phyloP scores from a whole-genome alignment of 345 rosid species.

The Gossypium rotundifolium region DNA sequence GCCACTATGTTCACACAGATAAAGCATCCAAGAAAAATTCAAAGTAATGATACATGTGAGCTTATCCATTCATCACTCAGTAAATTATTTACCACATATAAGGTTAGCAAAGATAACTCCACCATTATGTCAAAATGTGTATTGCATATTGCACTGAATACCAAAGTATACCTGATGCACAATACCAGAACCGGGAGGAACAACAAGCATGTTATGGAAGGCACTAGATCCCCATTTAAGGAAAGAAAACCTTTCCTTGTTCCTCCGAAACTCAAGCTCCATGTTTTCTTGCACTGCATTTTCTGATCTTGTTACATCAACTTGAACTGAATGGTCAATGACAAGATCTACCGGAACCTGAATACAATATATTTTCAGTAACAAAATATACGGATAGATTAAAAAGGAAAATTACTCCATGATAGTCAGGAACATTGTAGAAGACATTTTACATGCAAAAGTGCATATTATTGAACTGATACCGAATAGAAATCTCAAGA shows the following conservation, averaged over 20 bases:
- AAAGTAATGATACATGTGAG: background rate
- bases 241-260: constrained; percentile 94
- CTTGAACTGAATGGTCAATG: constrained; percentile 98
- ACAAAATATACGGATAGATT: background rate
- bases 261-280: constrained; percentile 93
- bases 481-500: background rate
- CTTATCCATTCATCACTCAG: background rate
- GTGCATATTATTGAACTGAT: background rate
- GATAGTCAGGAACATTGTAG: background rate
- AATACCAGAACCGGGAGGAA: constrained; percentile 99
- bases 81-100: background rate
- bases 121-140: background rate
- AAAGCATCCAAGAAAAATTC: background rate
- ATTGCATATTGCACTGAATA: constrained; percentile 1
- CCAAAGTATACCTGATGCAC: constrained; percentile 83
- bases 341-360: constrained; percentile 99
- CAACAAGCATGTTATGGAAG: constrained; percentile 93
- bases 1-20: background rate
- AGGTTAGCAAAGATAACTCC: background rate
- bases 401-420: background rate
- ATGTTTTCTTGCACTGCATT: constrained; percentile 96
- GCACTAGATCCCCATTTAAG: constrained; percentile 98
- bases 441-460: background rate
- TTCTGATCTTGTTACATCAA: constrained; percentile 90
- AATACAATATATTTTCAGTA: constrained; percentile 9